phyloP scores from a whole-genome alignment of 331 rosid genomes.

The Pyrus hybrid region DNA sequence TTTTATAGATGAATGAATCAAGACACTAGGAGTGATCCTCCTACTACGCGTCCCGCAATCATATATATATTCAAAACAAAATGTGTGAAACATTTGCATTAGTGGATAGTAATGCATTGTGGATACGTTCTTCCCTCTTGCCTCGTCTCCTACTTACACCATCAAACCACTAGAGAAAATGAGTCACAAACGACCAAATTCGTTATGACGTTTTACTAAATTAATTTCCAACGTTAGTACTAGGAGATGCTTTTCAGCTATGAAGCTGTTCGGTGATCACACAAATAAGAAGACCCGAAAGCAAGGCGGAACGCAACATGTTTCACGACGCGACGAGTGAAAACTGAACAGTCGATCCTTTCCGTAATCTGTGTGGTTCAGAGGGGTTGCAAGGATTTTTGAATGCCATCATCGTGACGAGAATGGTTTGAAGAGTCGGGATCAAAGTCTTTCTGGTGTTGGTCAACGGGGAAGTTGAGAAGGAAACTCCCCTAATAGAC shows the following conservation, averaged over 20 bases:
- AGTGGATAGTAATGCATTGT: too few relatives aligned
- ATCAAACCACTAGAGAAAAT: too few relatives aligned
- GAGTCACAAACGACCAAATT: too few relatives aligned
- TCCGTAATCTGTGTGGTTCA: not conserved
- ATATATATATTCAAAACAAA: conserved; percentile 4
- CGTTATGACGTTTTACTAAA: too few relatives aligned
- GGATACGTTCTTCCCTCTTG: too few relatives aligned
- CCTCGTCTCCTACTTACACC: too few relatives aligned
- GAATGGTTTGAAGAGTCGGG: conserved; percentile 7
- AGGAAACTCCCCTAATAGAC: conserved; percentile 1
- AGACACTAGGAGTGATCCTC: conserved; percentile 47
- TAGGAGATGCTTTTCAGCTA: too few relatives aligned
- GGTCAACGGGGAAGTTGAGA: conserved; percentile 3
- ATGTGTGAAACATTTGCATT: not conserved
- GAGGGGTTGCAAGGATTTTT: not conserved
- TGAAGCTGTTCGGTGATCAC: too few relatives aligned
- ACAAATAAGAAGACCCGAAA: not conserved
- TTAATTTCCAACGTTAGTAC: too few relatives aligned
- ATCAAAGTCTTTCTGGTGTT: conserved; percentile 15
- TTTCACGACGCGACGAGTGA: too few relatives aligned
- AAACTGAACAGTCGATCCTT: not conserved
- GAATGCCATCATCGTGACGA: not conserved
- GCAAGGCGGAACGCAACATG: not conserved
- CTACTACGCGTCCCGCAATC: conserved; percentile 69
- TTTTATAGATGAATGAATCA: too few relatives aligned